Percentiles rank a stretch among this genome's conserved stretches.
phyloP scores from a whole-genome alignment of 2,329 filamentous ascomycete genomes.

The Venturiaceae sp. region DNA sequence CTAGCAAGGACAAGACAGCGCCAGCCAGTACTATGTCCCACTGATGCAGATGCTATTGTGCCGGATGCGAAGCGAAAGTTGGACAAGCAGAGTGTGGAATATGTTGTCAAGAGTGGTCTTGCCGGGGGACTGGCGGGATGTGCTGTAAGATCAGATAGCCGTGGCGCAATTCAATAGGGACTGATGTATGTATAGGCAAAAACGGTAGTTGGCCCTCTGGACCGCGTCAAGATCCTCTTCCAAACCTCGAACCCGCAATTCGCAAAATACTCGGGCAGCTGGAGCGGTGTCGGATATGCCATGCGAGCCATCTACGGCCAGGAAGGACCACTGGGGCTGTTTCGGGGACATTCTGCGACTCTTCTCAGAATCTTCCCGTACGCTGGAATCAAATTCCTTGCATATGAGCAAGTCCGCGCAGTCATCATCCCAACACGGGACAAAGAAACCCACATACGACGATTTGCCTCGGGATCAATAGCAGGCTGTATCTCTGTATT shows the following conservation, averaged over 20 bases:
- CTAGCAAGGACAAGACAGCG: neutral
- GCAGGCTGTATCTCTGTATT: constrained; percentile 88
- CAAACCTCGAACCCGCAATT: constrained; percentile 93
- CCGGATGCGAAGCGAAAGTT: constrained; percentile 30
- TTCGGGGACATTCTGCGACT: constrained; percentile 89
- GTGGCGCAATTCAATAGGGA: neutral
- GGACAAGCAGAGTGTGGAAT: constrained; percentile 69
- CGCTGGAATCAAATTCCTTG: constrained; percentile 93
- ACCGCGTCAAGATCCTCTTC: constrained; percentile 97
- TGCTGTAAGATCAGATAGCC: constrained; percentile 53
- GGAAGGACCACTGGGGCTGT: constrained; percentile 69
- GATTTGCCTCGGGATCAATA: constrained; percentile 63
- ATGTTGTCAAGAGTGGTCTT: constrained; percentile 71
- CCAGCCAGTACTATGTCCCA: constrained; percentile 36
- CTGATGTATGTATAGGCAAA: constrained; percentile 56
- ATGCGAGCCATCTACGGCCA: constrained; percentile 72
- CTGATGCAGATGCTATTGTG: constrained; percentile 42
- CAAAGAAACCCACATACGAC: constrained; percentile 71
- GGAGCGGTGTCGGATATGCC: constrained; percentile 72
- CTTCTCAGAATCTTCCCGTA: constrained; percentile 94
- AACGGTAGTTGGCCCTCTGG: constrained; percentile 87
- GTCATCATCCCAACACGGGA: constrained; percentile 60
- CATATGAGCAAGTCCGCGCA: constrained; percentile 90
- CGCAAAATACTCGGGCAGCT: constrained; percentile 82
- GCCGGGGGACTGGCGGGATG: constrained; percentile 88